Evolutionary conservation across 805 yeast species (phyloP), one percentile per base, ranked within the genome.

Genomic region (Pichia pseudocactophila): DNA sequence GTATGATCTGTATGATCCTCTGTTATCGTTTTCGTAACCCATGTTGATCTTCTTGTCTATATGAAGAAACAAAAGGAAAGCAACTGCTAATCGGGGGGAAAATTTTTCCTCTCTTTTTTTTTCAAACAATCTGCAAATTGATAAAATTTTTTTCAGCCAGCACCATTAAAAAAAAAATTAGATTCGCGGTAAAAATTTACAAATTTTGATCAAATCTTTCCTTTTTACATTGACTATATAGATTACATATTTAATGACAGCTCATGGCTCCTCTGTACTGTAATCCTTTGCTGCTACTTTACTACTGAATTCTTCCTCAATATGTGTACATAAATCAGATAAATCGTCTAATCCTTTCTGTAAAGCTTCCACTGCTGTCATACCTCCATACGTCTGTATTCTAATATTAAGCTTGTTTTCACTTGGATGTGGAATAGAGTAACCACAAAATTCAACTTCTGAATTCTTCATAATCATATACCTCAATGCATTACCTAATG

Each of bases 341-440:
- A 92, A 71, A 58, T 89, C 94, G 48, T 83, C 84, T 47, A 92
- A 72, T 19, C 97, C 97, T 62, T 87, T 85, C 55, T 86, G 89
- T 34, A 92, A 71, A 1, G 96, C 97, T 61, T 90, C 95, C 32
- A 85, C 78, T 3, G 97, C 97, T 3, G 97, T 81, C 50, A 77
- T 73, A 46, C 65, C 66, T 39, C 82, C 96, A 58, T 88, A 89
- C 1, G 98, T 92, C 67, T 92, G 98, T 49, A 92, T 87, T 66
- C 98, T 78, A 44, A 92, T 62, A 65, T 92, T 87, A 64, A 92
- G 69, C 52, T 83, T 82, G 47, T 86, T 72, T 65, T 92, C 98
- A 30, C 96, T 85, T 16, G 98, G 98, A 64, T 92, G 98, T 10
- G 98, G 98, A 52, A 92, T 92, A 35, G 97, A 87, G 66, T 92